Evolutionary conservation across 2,329 filamentous ascomycete species (phyloP).

Genomic region (Aureobasidium sp.): DNA sequence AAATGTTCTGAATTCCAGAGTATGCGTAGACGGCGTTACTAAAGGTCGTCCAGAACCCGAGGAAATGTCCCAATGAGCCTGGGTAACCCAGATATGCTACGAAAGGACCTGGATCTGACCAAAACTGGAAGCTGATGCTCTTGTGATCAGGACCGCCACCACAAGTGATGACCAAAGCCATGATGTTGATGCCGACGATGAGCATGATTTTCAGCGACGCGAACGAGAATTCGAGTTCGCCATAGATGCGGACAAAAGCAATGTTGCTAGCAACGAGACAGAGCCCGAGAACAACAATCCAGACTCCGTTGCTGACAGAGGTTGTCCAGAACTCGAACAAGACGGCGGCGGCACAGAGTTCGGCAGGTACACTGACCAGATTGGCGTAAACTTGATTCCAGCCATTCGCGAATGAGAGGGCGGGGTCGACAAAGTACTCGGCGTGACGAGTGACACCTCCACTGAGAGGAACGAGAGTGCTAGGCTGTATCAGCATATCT

Average conservation of each 20-base stretch:
- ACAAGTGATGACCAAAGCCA: constrained; percentile 18
- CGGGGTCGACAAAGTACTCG: constrained; percentile 63
- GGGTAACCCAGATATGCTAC: constrained; percentile 16
- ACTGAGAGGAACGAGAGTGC: constrained; percentile 66
- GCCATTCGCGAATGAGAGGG: constrained; percentile 67
- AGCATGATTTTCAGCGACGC: constrained; percentile 19
- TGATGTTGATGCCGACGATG: constrained; percentile 19
- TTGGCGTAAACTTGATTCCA: constrained; percentile 74
- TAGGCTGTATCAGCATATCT: background rate
- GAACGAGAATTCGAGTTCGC: constrained; percentile 19
- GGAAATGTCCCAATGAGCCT: constrained; percentile 16
- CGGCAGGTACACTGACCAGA: constrained; percentile 20
- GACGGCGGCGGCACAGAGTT: constrained; percentile 15
- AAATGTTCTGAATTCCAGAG: constrained; percentile 20
- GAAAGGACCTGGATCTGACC: constrained; percentile 18
- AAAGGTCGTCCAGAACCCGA: constrained; percentile 17
- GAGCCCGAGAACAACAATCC: constrained; percentile 28
- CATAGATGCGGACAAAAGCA: constrained; percentile 48
- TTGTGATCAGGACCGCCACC: constrained; percentile 14
- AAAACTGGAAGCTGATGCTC: constrained; percentile 18
- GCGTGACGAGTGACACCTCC: constrained; percentile 73
- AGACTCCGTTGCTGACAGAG: constrained; percentile 46
- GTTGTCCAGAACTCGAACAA: constrained; percentile 20
- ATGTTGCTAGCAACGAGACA: constrained; percentile 52
- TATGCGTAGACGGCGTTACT: constrained; percentile 17